Percentiles rank a stretch among this genome's conserved stretches.
phyloP scores from a whole-genome alignment of 2,329 filamentous ascomycete species.

The Hirsutella rhossiliensis region DNA sequence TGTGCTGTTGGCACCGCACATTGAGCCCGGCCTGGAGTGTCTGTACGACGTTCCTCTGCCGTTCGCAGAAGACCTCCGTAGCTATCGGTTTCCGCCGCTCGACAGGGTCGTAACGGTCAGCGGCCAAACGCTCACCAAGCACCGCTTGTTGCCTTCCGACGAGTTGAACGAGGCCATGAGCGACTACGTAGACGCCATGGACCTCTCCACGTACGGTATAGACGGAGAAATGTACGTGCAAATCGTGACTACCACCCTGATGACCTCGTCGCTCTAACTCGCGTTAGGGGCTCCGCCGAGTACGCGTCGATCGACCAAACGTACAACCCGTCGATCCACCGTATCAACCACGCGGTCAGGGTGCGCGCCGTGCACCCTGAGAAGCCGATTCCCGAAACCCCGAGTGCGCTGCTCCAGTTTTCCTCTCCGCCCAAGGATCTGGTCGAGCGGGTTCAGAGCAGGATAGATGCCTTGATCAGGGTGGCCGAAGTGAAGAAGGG shows the following conservation, averaged over 20 bases:
- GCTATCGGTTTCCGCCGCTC: slow-evolving; percentile 84
- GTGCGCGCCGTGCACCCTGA: slow-evolving; percentile 67
- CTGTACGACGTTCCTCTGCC: slow-evolving; percentile 83
- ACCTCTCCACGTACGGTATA: slow-evolving; percentile 56
- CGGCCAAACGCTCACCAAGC: slow-evolving; percentile 66
- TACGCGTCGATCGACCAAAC: slow-evolving; percentile 70
- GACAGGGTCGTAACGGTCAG: slow-evolving; percentile 82
- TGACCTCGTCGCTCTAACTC: not conserved
- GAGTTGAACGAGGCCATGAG: slow-evolving; percentile 73
- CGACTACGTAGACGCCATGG: slow-evolving; percentile 88
- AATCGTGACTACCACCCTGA: not conserved
- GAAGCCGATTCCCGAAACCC: slow-evolving; percentile 46
- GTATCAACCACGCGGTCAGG: slow-evolving; percentile 75
- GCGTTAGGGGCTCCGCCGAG: slow-evolving; percentile 39
- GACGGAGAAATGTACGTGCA: slow-evolving; percentile 60
- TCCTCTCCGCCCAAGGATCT: slow-evolving; percentile 60
- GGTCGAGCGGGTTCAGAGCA: slow-evolving; percentile 39
- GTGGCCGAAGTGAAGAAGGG: slow-evolving; percentile 76
- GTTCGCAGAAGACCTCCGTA: slow-evolving; percentile 82
- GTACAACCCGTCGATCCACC: slow-evolving; percentile 78
- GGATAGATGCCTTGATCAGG: slow-evolving; percentile 52
- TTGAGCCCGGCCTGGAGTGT: slow-evolving; percentile 71
- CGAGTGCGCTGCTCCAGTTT: slow-evolving; percentile 58
- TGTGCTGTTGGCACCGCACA: slow-evolving; percentile 65
- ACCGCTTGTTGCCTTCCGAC: slow-evolving; percentile 69